Conservation (phyloP, 805 yeast genomes). For the Ogataea haglerorum region DNA sequence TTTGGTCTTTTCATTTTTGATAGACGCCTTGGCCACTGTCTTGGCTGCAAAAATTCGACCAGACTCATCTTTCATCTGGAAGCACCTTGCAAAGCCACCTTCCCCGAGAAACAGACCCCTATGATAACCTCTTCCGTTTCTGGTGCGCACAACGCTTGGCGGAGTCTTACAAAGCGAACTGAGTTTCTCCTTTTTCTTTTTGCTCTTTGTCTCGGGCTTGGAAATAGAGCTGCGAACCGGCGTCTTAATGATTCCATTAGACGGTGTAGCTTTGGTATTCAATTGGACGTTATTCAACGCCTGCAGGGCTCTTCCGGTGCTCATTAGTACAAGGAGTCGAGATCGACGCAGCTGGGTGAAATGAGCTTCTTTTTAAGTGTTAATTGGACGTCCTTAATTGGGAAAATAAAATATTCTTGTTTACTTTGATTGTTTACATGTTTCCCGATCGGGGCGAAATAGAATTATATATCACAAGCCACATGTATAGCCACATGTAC, state of each 20-base stretch:
- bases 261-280: slow-evolving; percentile 40
- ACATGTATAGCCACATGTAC: slow-evolving; percentile 9
- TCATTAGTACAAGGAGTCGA: slow-evolving; percentile 18
- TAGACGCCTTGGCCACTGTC: slow-evolving; percentile 94
- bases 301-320: slow-evolving; percentile 44
- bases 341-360: slow-evolving; percentile 8
- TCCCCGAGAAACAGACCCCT: slow-evolving; percentile 92
- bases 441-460: slow-evolving; percentile 13
- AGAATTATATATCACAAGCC: background rate
- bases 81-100: slow-evolving; percentile 98
- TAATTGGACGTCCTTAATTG: slow-evolving; percentile 12
- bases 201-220: slow-evolving; percentile 32
- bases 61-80: slow-evolving; percentile 87
- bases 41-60: slow-evolving; percentile 93
- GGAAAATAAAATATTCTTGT: slow-evolving; percentile 15
- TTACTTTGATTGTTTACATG: slow-evolving; percentile 15
- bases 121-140: slow-evolving; percentile 83
- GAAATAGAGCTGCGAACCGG: slow-evolving; percentile 39
- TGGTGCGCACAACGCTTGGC: slow-evolving; percentile 85
- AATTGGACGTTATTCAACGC: slow-evolving; percentile 52
- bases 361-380: slow-evolving; percentile 12
- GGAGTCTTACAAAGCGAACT: slow-evolving; percentile 95
- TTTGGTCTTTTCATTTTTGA: slow-evolving; percentile 85
- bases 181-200: slow-evolving; percentile 83
- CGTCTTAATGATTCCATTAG: slow-evolving; percentile 30